Conservation (phyloP, 2,329 filamentous ascomycete genomes). For the Berkeleyomyces rouxiae region DNA sequence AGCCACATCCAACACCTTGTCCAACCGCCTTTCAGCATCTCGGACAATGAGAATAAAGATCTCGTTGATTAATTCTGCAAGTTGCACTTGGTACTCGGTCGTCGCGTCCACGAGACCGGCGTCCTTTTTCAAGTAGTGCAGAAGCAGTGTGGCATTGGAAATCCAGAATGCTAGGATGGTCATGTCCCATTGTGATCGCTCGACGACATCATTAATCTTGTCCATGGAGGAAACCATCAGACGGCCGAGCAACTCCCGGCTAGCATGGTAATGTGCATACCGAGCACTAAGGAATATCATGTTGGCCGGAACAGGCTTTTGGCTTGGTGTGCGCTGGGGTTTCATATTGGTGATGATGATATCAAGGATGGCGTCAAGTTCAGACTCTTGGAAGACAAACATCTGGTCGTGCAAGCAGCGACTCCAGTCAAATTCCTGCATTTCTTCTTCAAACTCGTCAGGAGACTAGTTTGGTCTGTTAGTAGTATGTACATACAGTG, state of each 20-base stretch:
- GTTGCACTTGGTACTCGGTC: slow-evolving; percentile 75
- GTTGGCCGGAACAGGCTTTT: slow-evolving; percentile 94
- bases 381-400: slow-evolving; percentile 96
- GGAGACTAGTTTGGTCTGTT: slow-evolving; percentile 29
- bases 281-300: slow-evolving; percentile 89
- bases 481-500: neutral
- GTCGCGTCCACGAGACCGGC: slow-evolving; percentile 64
- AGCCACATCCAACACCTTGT: slow-evolving; percentile 82
- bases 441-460: slow-evolving; percentile 65
- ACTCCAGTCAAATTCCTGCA: slow-evolving; percentile 91
- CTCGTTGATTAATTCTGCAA: slow-evolving; percentile 90
- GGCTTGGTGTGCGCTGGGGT: slow-evolving; percentile 83
- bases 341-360: slow-evolving; percentile 98
- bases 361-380: slow-evolving; percentile 79
- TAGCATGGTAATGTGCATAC: slow-evolving; percentile 94
- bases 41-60: slow-evolving; percentile 96
- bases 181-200: slow-evolving; percentile 96
- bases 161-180: slow-evolving; percentile 98
- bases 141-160: slow-evolving; percentile 84
- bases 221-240: slow-evolving; percentile 78
- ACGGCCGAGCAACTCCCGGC: slow-evolving; percentile 62
- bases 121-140: slow-evolving; percentile 96
- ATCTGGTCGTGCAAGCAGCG: slow-evolving; percentile 93
- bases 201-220: slow-evolving; percentile 94
- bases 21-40: slow-evolving; percentile 86